phyloP scores from a whole-genome alignment of 179 eudicot genomes.

The Pouteria campechiana region DNA sequence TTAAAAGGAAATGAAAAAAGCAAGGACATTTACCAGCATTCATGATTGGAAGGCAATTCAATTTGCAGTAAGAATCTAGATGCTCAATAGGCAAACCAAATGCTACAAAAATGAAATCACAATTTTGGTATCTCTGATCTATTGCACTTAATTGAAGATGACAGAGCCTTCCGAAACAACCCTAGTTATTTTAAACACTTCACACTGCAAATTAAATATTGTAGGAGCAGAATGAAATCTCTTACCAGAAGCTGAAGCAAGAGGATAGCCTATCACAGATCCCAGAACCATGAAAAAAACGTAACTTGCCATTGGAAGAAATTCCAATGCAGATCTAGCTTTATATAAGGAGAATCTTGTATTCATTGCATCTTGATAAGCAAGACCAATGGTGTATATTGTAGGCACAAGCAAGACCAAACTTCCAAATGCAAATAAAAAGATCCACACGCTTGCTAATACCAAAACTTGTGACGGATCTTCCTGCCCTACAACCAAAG shows the following conservation, averaged over 20 bases:
- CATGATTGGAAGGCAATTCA: too few relatives aligned
- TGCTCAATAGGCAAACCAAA: too few relatives aligned
- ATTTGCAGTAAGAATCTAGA: too few relatives aligned
- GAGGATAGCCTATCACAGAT: constrained; percentile 65
- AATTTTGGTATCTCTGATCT: too few relatives aligned
- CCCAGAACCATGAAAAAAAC: constrained; percentile 63
- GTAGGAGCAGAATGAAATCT: neutral
- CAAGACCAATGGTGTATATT: constrained; percentile 46
- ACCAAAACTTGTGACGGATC: constrained; percentile 91
- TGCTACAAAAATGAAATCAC: too few relatives aligned
- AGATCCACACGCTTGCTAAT: constrained; percentile 82
- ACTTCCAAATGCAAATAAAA: constrained; percentile 72
- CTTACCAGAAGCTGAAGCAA: constrained; percentile 93
- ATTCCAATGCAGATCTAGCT: constrained; percentile 30
- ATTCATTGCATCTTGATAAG: constrained; percentile 51
- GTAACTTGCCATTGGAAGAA: constrained; percentile 36
- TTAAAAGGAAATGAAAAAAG: too few relatives aligned
- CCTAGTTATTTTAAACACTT: too few relatives aligned
- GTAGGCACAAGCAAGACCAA: constrained; percentile 64
- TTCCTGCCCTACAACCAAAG: constrained; percentile 99
- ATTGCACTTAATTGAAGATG: too few relatives aligned
- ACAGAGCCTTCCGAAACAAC: too few relatives aligned
- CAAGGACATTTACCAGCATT: too few relatives aligned
- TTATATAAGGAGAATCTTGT: constrained; percentile 30
- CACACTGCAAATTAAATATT: too few relatives aligned